Evolutionary conservation across 2,329 filamentous ascomycete genomes (phyloP).

Genomic region (Beauveria sp.): DNA sequence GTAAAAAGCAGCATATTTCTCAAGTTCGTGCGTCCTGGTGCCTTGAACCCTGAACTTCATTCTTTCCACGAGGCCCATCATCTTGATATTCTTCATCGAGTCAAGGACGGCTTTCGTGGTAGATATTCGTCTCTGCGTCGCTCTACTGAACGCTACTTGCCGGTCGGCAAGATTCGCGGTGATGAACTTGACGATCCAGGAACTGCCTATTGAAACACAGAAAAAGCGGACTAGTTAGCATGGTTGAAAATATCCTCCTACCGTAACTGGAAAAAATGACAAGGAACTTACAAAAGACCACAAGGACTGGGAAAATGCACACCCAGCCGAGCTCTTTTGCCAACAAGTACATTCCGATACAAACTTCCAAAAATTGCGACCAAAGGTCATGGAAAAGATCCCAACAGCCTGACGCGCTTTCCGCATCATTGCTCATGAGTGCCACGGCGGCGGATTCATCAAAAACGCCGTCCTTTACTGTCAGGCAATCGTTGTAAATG

Average conservation of each 20-base stretch:
- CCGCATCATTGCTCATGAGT: slow-evolving; percentile 13
- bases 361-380: slow-evolving; percentile 7
- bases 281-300: slow-evolving; percentile 1
- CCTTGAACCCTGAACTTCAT: slow-evolving; percentile 11
- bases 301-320: background rate
- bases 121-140: slow-evolving; percentile 5
- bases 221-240: background rate
- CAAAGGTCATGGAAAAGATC: slow-evolving; percentile 4
- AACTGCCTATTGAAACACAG: background rate
- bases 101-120: slow-evolving; percentile 12
- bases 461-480: slow-evolving; percentile 7
- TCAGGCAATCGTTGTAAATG: slow-evolving; percentile 13
- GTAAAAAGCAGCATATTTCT: slow-evolving; percentile 11
- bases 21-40: background rate
- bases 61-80: slow-evolving; percentile 13
- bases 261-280: background rate
- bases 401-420: background rate
- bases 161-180: slow-evolving; percentile 11
- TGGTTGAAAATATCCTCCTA: background rate
- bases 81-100: slow-evolving; percentile 15
- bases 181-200: slow-evolving; percentile 5
- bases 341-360: slow-evolving; percentile 8
- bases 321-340: slow-evolving; percentile 6
- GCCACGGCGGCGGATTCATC: slow-evolving; percentile 14
- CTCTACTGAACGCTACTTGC: slow-evolving; percentile 8